These are phyloP conservation scores for Fusarium drepaniforme DNA, from an alignment of 2,329 filamentous ascomycete species.

Conservation along the genomic window DNA sequence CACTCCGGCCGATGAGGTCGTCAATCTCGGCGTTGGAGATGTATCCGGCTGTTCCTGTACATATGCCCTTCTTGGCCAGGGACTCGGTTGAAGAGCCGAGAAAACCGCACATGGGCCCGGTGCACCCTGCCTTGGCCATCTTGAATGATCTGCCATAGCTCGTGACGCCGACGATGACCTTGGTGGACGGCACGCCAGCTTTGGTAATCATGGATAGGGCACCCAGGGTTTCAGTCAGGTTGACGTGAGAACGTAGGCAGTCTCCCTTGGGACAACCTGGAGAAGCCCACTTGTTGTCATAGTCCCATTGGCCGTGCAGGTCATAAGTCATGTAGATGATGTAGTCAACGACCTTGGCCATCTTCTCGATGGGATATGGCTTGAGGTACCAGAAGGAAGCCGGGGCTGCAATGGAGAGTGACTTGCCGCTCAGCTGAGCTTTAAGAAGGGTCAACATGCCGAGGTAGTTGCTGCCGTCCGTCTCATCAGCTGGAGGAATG, in stretches of 20 bases:
- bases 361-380: slow-evolving; percentile 45
- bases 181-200: slow-evolving; percentile 46
- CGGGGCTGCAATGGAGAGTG: slow-evolving; percentile 47
- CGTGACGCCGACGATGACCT: slow-evolving; percentile 47
- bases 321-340: slow-evolving; percentile 53
- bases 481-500: neutral
- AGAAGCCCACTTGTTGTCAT: slow-evolving; percentile 41
- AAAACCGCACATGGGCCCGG: neutral
- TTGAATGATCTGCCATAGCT: slow-evolving; percentile 50
- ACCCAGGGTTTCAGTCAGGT: slow-evolving; percentile 49
- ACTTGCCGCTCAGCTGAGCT: slow-evolving; percentile 23
- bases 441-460: neutral
- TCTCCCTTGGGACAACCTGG: slow-evolving; percentile 46
- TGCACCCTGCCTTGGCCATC: slow-evolving; percentile 41
- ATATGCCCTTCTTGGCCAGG: neutral
- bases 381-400: slow-evolving; percentile 51
- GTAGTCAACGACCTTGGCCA: slow-evolving; percentile 45
- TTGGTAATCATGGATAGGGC: slow-evolving; percentile 51
- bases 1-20: neutral
- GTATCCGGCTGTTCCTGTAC: neutral
- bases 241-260: slow-evolving; percentile 52
- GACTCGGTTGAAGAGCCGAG: neutral
- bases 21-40: neutral
- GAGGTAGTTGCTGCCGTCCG: neutral
- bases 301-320: slow-evolving; percentile 47